Conservation (phyloP, 176 grass and related monocot species). For the Eragrostis nindensis region DNA sequence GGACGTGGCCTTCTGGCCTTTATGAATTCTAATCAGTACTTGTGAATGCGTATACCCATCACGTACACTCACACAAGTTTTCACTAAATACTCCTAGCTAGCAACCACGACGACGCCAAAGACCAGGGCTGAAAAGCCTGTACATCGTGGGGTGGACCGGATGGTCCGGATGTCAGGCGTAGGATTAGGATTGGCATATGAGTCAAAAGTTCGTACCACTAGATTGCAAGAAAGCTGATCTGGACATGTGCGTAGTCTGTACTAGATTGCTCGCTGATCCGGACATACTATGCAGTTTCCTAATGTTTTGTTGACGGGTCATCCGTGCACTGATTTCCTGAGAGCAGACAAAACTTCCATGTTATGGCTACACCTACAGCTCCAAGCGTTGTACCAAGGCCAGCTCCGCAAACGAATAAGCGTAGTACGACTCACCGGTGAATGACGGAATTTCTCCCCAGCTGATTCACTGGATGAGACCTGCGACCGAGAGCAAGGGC, state of each 20-base stretch:
- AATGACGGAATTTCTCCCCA: background rate
- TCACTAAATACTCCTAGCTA: too few species aligned
- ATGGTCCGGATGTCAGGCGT: background rate
- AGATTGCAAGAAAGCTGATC: background rate
- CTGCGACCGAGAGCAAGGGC: too few species aligned
- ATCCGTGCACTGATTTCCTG: background rate
- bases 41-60: background rate
- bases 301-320: background rate
- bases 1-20: background rate
- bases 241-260: constrained; percentile 3
- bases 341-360: background rate
- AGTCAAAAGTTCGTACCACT: constrained; percentile 15
- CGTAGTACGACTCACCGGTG: background rate
- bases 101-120: background rate
- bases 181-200: background rate
- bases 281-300: background rate
- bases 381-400: background rate
- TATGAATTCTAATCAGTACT: background rate
- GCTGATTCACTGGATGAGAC: too few species aligned
- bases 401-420: too few species aligned
- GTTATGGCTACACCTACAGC: constrained; percentile 9
- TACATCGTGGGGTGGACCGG: background rate
- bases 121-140: background rate
- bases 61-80: too few species aligned
- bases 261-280: background rate